phyloP scores from a whole-genome alignment of 768 basidiomycete species.

The Lactifluus volemus region DNA sequence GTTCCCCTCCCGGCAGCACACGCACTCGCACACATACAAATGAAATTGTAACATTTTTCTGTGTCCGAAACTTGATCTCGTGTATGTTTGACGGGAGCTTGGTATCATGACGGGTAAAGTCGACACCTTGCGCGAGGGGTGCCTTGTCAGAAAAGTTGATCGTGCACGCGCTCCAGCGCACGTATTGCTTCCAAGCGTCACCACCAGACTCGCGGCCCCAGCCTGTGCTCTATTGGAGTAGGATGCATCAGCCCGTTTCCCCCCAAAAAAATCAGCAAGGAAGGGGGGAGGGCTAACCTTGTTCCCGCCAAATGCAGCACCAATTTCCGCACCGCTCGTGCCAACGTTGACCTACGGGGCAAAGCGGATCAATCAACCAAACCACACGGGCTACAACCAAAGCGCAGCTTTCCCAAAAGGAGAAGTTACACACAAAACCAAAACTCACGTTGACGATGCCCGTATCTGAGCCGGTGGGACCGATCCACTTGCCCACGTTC shows the following conservation, averaged over 20 bases:
- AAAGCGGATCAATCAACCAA: not conserved
- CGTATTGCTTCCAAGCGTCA: constrained; percentile 98
- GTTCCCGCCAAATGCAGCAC: constrained; percentile 91
- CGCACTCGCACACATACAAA: not conserved
- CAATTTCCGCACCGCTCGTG: constrained; percentile 65
- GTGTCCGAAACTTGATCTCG: too few species aligned
- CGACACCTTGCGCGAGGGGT: constrained; percentile 89
- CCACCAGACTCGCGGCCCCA: constrained; percentile 97
- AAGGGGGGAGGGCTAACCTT: constrained; percentile 44
- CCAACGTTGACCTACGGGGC: constrained; percentile 50
- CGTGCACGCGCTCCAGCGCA: constrained; percentile 87
- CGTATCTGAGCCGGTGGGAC: constrained; percentile 79
- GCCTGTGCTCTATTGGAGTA: constrained; percentile 56
- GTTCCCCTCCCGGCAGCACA: not conserved
- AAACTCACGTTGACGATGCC: constrained; percentile 83
- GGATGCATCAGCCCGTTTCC: not conserved
- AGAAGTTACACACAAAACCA: not conserved
- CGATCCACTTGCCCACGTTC: constrained; percentile 87
- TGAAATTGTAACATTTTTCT: constrained; percentile 12
- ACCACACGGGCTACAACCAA: too few species aligned
- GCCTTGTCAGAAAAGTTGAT: constrained; percentile 87
- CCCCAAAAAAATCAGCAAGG: too few species aligned
- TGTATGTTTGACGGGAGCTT: too few species aligned
- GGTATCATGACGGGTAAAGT: constrained; percentile 45
- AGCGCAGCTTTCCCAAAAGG: not conserved